phyloP scores from a whole-genome alignment of 2,329 filamentous ascomycete genomes.

The Beauveria caledonica region DNA sequence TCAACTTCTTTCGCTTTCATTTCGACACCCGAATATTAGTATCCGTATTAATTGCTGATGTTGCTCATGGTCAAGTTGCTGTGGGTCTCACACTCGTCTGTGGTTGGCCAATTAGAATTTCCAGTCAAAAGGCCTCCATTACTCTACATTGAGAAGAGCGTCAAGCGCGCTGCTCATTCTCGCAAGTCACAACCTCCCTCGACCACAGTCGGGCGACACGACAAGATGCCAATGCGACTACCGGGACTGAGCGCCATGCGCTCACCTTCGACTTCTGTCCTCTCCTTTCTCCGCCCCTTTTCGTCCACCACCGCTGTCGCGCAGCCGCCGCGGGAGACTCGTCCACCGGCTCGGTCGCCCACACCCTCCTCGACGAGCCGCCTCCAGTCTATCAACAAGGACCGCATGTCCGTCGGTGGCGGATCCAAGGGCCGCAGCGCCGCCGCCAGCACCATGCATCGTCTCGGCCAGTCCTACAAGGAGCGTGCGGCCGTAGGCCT shows the following conservation, averaged over 20 bases:
- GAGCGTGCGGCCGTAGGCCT: conserved; percentile 15
- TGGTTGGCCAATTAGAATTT: conserved; percentile 5
- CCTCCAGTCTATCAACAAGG: conserved; percentile 11
- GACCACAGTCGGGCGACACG: conserved; percentile 12
- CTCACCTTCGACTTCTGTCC: conserved; percentile 14
- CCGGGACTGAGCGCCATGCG: conserved; percentile 18
- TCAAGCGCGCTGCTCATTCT: background rate
- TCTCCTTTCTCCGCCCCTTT: conserved; percentile 20
- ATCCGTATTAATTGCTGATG: no score
- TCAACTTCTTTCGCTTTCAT: no score
- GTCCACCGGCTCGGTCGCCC: conserved; percentile 17
- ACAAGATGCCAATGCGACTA: conserved; percentile 34
- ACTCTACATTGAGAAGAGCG: background rate
- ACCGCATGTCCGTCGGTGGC: conserved; percentile 9
- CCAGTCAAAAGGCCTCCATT: conserved; percentile 1
- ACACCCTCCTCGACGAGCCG: conserved; percentile 15
- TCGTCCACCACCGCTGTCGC: conserved; percentile 22
- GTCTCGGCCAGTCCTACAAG: conserved; percentile 22
- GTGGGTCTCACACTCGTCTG: background rate
- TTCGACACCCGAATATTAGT: no score
- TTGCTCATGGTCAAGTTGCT: background rate
- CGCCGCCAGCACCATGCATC: conserved; percentile 2
- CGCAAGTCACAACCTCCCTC: background rate
- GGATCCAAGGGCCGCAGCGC: conserved; percentile 2
- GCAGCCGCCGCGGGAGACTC: conserved; percentile 19